Evolutionary conservation across 768 basidiomycete species (phyloP), one percentile per base, ranked within the genome.

Genomic region (Cubamyces lactineus): DNA sequence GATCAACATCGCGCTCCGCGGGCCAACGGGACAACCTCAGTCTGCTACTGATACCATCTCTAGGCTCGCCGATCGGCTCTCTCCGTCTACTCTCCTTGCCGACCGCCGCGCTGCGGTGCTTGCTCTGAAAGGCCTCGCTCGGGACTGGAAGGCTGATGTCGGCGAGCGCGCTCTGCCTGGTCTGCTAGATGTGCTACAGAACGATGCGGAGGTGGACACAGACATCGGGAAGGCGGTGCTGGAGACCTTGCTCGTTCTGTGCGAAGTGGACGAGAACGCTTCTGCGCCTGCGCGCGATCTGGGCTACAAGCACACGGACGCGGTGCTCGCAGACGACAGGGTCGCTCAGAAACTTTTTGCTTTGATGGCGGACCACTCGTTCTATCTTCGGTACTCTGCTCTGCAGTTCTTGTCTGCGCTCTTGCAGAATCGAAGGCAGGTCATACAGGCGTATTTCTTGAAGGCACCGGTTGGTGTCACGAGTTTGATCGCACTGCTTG

Each of bases 91-190:
- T 0, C 85, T 92, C 24, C 85, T 96, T 16, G 91, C 94, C 30
- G 97, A 98, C 77, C 82, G 97, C 68, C 84, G 94, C 60, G 96
- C 96, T 26, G 90, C 96, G 0, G 89, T 99, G n/a, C 79, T 97
- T 54, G 86, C 94, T 0, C 83, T 99, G 66, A 98, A 98, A 73
- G 96, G 96, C 21, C 86, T 98, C 55, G 80, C 88, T 48, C 84
- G 95, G 61, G 96, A 97, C 74, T 94, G 91, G 80, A 96, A 91
- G 73, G 81, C 87, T 62, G 93, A 97, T 61, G 91, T 98, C 21
- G 95, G 94, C 16, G 81, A 85, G 63, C 81, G 82, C 49, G 91
- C 94, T 1, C 79, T 98, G 8, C 76, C 82, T 9, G 89, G 92
- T 3, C 83, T 98, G 17, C 71, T 97, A 3, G 87, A 89, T 28